phyloP scores from a whole-genome alignment of 176 grass and related monocot species.

The Paspalum vaginatum region DNA sequence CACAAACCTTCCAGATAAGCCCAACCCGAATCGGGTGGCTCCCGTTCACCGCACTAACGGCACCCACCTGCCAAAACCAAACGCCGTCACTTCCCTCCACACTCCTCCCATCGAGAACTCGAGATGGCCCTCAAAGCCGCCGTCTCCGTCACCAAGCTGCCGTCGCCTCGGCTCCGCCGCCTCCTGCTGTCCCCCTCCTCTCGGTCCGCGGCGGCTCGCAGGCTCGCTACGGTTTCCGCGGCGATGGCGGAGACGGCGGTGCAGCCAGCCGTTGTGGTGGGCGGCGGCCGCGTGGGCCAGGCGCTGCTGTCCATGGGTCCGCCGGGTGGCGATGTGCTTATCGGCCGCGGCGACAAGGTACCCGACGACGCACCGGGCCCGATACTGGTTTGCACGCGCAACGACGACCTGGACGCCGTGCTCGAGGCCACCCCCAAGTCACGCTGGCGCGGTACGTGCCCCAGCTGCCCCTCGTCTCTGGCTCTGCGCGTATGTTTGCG shows the following conservation, averaged over 20 bases:
- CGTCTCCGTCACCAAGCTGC: conserved; percentile 42
- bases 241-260: conserved; percentile 48
- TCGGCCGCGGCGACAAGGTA: conserved; percentile 71
- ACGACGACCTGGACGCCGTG: conserved; percentile 92
- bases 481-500: too few relatives aligned
- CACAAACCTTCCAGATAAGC: conserved; percentile 52
- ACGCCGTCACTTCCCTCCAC: conserved; percentile 40
- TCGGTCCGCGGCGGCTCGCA: neutral
- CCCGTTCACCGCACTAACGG: conserved; percentile 44
- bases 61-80: conserved; percentile 15
- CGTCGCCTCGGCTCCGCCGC: conserved; percentile 35
- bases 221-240: conserved; percentile 36
- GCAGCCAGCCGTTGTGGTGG: conserved; percentile 77
- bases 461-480: neutral
- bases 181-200: neutral
- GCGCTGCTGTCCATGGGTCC: conserved; percentile 68
- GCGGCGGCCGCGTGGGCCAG: conserved; percentile 70
- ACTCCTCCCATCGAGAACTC: neutral
- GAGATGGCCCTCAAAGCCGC: conserved; percentile 46
- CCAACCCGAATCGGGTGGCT: conserved; percentile 55
- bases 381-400: conserved; percentile 88
- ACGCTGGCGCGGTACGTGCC: conserved; percentile 71
- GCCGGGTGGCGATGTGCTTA: conserved; percentile 51
- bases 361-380: conserved; percentile 58
- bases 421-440: conserved; percentile 76